Percentiles rank a stretch among this genome's conserved stretches.
These are phyloP conservation scores for Phaffomyces thermotolerans DNA, from an alignment of 805 yeast species.

Conservation along the genomic window DNA sequence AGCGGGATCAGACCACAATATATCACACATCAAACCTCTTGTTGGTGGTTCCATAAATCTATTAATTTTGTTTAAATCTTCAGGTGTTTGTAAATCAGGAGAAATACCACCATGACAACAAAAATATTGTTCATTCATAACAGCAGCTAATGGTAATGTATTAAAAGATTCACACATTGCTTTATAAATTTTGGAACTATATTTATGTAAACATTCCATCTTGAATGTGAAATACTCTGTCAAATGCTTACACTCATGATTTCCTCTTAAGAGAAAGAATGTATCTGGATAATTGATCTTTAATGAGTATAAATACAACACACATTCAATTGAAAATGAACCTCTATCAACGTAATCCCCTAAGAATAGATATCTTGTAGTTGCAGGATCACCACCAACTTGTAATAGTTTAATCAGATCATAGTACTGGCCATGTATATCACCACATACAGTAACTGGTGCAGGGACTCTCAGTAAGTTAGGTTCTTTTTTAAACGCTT, in stretches of 20 bases:
- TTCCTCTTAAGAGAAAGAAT: slow-evolving; percentile 82
- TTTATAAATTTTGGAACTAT: slow-evolving; percentile 56
- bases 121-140: slow-evolving; percentile 88
- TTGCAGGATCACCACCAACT: slow-evolving; percentile 82
- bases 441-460: slow-evolving; percentile 95
- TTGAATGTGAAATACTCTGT: slow-evolving; percentile 93
- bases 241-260: slow-evolving; percentile 90
- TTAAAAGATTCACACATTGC: slow-evolving; percentile 74
- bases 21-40: slow-evolving; percentile 87
- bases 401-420: slow-evolving; percentile 88
- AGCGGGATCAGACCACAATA: slow-evolving; percentile 95
- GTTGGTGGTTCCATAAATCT: slow-evolving; percentile 93
- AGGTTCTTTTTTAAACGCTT: slow-evolving; percentile 60
- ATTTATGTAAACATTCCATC: slow-evolving; percentile 83
- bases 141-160: slow-evolving; percentile 84
- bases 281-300: slow-evolving; percentile 70
- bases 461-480: slow-evolving; percentile 77
- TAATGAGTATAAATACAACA: slow-evolving; percentile 67
- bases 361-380: slow-evolving; percentile 71
- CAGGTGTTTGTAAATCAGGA: slow-evolving; percentile 66
- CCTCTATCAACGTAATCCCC: slow-evolving; percentile 98
- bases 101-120: slow-evolving; percentile 97
- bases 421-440: slow-evolving; percentile 92
- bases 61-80: slow-evolving; percentile 62
- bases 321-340: slow-evolving; percentile 76